Percentiles rank a stretch among this genome's conserved stretches.
phyloP scores from a whole-genome alignment of 139 green algal species.

The Pleodorina starrii region DNA sequence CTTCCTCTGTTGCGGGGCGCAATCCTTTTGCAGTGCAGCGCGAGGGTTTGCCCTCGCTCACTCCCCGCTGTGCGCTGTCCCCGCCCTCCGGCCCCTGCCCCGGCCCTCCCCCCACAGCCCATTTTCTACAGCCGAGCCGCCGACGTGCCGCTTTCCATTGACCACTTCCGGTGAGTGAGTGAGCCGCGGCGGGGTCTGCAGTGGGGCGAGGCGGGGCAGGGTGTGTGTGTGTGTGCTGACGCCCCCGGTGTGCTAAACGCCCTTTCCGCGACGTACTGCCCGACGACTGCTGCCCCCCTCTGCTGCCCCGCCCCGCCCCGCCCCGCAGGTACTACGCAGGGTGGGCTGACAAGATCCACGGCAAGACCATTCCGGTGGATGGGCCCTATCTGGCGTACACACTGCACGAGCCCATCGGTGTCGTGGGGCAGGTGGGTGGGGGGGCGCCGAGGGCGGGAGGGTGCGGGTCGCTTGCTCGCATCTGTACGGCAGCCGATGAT shows the following conservation, averaged over 20 bases:
- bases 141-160: slow-evolving; percentile 68
- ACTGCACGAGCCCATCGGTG: slow-evolving; percentile 62
- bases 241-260: no score
- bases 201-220: neutral
- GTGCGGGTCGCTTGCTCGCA: no score
- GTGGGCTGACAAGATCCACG: slow-evolving; percentile 82
- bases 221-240: neutral
- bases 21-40: no score
- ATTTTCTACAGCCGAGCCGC: slow-evolving; percentile 53
- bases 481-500: no score
- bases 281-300: no score
- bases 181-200: neutral
- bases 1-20: no score
- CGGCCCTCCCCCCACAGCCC: no score
- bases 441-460: neutral
- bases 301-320: neutral
- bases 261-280: neutral
- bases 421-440: slow-evolving; percentile 58
- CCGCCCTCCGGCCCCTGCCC: no score
- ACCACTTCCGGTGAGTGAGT: slow-evolving; percentile 75
- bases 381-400: slow-evolving; percentile 50
- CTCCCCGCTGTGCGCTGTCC: no score
- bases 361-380: slow-evolving; percentile 75
- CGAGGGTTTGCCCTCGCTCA: no score
- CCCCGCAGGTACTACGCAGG: slow-evolving; percentile 39